A percentile compares a stretch with the other conserved stretches of the same genome.
Conservation (phyloP, 805 yeast species). For the Lachancea quebecensis region DNA sequence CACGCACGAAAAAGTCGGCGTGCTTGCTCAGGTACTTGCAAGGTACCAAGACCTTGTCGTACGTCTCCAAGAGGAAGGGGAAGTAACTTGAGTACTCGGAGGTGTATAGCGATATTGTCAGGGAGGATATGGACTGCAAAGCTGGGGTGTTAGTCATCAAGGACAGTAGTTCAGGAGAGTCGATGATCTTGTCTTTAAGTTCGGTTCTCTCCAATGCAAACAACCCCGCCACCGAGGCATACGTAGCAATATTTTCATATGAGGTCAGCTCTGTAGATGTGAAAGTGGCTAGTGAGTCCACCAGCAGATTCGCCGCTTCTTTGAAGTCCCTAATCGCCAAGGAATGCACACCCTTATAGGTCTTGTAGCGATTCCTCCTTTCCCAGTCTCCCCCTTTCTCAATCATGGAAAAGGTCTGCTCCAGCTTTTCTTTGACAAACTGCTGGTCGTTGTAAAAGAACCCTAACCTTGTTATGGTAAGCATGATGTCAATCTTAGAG, state of each 20-base stretch:
- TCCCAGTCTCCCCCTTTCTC: slow-evolving; percentile 99
- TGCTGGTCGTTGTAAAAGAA: slow-evolving; percentile 76
- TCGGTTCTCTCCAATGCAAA: slow-evolving; percentile 77
- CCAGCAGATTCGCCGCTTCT: slow-evolving; percentile 78
- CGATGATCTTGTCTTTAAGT: slow-evolving; percentile 75
- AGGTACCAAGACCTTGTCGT: slow-evolving; percentile 60
- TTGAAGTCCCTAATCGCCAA: slow-evolving; percentile 80
- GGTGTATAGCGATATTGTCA: slow-evolving; percentile 81
- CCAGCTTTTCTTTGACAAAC: slow-evolving; percentile 64
- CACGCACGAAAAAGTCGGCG: slow-evolving; percentile 78
- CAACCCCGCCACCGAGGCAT: slow-evolving; percentile 83
- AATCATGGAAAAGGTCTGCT: slow-evolving; percentile 63
- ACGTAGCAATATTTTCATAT: slow-evolving; percentile 84
- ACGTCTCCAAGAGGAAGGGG: slow-evolving; percentile 66
- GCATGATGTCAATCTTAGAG: slow-evolving; percentile 75
- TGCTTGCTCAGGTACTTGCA: slow-evolving; percentile 68
- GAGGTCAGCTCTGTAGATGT: slow-evolving; percentile 86
- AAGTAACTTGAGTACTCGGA: slow-evolving; percentile 81
- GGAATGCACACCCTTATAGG: slow-evolving; percentile 78
- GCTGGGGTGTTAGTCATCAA: slow-evolving; percentile 63
- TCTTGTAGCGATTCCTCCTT: slow-evolving; percentile 88
- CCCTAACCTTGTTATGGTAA: slow-evolving; percentile 83
- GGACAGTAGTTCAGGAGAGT: slow-evolving; percentile 87
- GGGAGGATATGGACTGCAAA: slow-evolving; percentile 71
- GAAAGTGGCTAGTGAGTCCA: slow-evolving; percentile 90